Conservation (phyloP, 176 grass and related monocot species). For the Aechmea fasciata region DNA sequence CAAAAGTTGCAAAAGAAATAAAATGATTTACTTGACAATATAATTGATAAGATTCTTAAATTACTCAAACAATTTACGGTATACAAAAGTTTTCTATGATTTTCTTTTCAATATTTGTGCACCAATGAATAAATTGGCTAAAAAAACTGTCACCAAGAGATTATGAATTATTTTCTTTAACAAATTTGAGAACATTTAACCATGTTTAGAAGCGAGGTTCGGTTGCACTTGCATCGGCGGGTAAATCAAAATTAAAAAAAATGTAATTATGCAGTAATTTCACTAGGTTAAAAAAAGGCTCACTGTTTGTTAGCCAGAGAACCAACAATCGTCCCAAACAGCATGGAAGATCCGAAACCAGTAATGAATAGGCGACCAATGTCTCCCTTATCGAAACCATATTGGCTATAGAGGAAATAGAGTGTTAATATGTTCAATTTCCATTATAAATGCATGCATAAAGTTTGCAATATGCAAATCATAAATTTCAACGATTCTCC, state of each 20-base stretch:
- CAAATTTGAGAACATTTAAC: too few species aligned
- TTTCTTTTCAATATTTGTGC: too few species aligned
- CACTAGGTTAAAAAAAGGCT: constrained; percentile 3
- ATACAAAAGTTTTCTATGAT: too few species aligned
- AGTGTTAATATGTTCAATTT: too few species aligned
- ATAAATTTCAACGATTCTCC: constrained; percentile 98
- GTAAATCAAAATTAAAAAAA: background rate
- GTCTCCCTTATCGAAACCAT: constrained; percentile 44
- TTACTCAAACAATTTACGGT: background rate
- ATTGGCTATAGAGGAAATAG: constrained; percentile 40
- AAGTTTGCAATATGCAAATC: too few species aligned
- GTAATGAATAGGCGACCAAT: constrained; percentile 48
- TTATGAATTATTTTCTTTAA: too few species aligned
- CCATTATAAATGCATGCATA: too few species aligned
- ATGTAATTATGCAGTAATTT: background rate
- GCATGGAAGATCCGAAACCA: constrained; percentile 48
- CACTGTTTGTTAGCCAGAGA: constrained; percentile 62
- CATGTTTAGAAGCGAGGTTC: background rate
- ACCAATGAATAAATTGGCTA: too few species aligned
- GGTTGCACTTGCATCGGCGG: background rate
- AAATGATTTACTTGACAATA: too few species aligned
- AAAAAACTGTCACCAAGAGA: too few species aligned
- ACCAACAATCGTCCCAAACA: constrained; percentile 57
- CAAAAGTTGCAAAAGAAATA: too few species aligned
- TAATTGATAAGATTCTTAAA: background rate